phyloP scores from a whole-genome alignment of 495 filamentous ascomycete species.

The Aspergillus sparsus region DNA sequence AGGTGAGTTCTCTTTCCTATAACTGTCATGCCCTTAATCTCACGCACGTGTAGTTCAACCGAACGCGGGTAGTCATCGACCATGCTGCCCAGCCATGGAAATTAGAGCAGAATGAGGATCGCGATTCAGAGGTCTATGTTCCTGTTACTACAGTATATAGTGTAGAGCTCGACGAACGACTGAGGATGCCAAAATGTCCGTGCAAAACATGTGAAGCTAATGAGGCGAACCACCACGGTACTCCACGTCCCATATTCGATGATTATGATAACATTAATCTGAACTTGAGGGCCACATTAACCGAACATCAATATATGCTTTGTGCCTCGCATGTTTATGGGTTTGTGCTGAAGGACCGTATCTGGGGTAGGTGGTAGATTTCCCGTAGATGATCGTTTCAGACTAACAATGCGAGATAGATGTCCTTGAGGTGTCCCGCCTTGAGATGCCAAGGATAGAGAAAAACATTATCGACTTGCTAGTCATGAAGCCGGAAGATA shows the following conservation, averaged over 20 bases:
- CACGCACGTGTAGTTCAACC: neutral
- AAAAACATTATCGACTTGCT: neutral
- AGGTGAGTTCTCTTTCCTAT: too few relatives aligned
- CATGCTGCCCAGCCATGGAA: neutral
- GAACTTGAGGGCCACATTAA: neutral
- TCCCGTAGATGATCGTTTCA: neutral
- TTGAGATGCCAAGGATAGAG: neutral
- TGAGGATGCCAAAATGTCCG: too few relatives aligned
- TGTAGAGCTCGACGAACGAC: too few relatives aligned
- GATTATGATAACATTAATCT: neutral
- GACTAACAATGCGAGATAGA: too few relatives aligned
- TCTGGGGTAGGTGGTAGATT: neutral
- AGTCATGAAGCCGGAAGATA: neutral
- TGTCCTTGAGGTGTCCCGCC: neutral
- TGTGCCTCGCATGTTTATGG: slow-evolving; percentile 1
- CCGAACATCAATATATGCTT: neutral
- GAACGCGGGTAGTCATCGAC: neutral
- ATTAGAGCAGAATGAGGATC: neutral
- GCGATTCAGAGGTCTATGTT: too few relatives aligned
- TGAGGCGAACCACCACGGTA: too few relatives aligned
- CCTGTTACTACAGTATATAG: too few relatives aligned
- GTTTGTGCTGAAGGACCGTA: neutral
- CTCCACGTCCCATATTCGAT: neutral
- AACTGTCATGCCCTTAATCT: too few relatives aligned
- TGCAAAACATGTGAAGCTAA: too few relatives aligned